phyloP scores from a whole-genome alignment of 2,329 filamentous ascomycete species.

The Cercospora sp. region DNA sequence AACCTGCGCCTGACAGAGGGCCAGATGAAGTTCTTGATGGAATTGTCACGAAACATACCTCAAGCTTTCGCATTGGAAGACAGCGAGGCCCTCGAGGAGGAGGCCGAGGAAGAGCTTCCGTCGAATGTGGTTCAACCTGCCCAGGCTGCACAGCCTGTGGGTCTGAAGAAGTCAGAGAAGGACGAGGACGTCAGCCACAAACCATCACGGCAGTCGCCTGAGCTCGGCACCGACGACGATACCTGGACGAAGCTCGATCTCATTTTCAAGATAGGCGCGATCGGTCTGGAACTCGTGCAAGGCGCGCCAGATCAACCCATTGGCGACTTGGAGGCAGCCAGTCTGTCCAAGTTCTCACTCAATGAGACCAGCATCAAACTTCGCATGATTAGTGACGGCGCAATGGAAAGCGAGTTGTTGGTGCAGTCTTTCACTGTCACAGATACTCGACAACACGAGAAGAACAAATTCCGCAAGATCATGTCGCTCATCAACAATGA shows the following conservation, averaged over 20 bases:
- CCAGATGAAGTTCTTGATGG: constrained; percentile 85
- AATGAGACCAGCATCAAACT: constrained; percentile 91
- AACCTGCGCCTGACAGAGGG: constrained; percentile 87
- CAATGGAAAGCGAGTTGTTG: constrained; percentile 87
- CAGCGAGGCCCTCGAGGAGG: constrained; percentile 67
- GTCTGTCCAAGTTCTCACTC: constrained; percentile 89
- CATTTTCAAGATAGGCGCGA: constrained; percentile 82
- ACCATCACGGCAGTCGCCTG: constrained; percentile 54
- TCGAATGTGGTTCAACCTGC: constrained; percentile 54
- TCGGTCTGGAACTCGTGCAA: constrained; percentile 84
- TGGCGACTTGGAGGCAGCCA: constrained; percentile 73
- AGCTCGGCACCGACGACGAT: constrained; percentile 67
- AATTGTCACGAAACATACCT: constrained; percentile 84
- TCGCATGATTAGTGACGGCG: constrained; percentile 87
- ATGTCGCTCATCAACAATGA: constrained; percentile 96
- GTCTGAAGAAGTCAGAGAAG: constrained; percentile 39
- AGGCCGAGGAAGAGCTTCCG: constrained; percentile 73
- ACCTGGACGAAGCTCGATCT: constrained; percentile 93
- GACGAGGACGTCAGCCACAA: constrained; percentile 25
- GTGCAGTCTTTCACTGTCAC: constrained; percentile 94
- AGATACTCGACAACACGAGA: constrained; percentile 83
- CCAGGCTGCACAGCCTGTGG: constrained; percentile 51
- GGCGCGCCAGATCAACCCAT: constrained; percentile 75
- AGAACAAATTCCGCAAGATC: constrained; percentile 95
- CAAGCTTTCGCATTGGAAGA: constrained; percentile 77